Conservation (phyloP, 257 asterid species). For the Petrea volubilis region DNA sequence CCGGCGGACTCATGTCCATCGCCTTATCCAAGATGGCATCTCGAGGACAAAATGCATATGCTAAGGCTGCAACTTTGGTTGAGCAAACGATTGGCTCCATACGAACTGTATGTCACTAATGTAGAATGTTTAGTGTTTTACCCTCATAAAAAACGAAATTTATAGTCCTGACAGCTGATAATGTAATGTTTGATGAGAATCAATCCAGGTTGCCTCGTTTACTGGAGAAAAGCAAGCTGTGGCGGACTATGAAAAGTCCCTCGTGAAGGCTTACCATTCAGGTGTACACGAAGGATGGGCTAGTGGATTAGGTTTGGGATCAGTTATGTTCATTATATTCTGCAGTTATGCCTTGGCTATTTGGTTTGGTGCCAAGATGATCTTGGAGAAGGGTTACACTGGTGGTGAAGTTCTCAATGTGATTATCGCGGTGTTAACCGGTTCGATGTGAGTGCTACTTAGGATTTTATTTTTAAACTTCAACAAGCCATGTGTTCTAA, state of each 20-base stretch:
- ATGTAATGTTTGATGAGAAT: neutral
- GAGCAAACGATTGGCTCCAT: constrained; percentile 71
- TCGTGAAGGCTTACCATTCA: constrained; percentile 47
- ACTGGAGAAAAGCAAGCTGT: constrained; percentile 72
- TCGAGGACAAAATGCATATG: constrained; percentile 55
- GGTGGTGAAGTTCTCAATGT: constrained; percentile 73
- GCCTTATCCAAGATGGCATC: constrained; percentile 52
- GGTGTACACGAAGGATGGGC: constrained; percentile 63
- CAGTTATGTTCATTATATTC: constrained; percentile 45
- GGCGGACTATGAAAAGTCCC: constrained; percentile 54
- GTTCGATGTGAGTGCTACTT: constrained; percentile 50
- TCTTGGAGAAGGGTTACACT: constrained; percentile 61
- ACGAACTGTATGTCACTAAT: constrained; percentile 52
- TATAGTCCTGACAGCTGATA: neutral
- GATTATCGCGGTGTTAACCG: constrained; percentile 57
- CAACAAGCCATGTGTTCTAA: neutral
- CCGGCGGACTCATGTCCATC: constrained; percentile 49
- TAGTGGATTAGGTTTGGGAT: constrained; percentile 65
- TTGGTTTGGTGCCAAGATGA: constrained; percentile 73
- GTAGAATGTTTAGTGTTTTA: neutral
- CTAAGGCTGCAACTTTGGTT: constrained; percentile 60
- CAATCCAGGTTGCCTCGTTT: constrained; percentile 65
- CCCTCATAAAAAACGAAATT: neutral
- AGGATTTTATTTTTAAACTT: neutral
- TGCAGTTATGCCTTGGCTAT: constrained; percentile 66